Conservation (phyloP, 2,329 filamentous ascomycete species). For the Arthrobotrys pseudoclavata region DNA sequence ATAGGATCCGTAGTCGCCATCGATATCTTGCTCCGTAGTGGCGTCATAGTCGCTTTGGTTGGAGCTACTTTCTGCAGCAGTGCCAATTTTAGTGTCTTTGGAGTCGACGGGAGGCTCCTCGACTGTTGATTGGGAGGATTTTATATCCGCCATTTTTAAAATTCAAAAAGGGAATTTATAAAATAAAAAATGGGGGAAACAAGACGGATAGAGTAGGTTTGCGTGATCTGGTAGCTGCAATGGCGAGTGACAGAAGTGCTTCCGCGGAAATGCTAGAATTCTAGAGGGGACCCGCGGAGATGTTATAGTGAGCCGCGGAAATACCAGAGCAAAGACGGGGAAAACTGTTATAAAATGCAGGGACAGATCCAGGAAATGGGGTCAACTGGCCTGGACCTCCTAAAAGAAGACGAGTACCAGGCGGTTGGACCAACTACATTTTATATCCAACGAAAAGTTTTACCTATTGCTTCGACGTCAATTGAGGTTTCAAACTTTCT, state of each 20-base stretch:
- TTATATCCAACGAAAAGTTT: constrained; percentile 30
- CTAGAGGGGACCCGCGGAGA: constrained; percentile 10
- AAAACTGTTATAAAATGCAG: constrained; percentile 40
- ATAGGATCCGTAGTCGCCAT: constrained; percentile 64
- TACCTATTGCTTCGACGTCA: background rate
- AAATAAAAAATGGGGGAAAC: background rate
- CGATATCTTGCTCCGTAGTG: constrained; percentile 48
- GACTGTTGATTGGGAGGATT: constrained; percentile 16
- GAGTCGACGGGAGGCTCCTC: constrained; percentile 45
- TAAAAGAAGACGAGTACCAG: constrained; percentile 18
- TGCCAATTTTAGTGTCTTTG: constrained; percentile 19
- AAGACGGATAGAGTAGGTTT: constrained; percentile 1
- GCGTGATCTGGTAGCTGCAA: constrained; percentile 6
- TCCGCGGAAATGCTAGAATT: constrained; percentile 17
- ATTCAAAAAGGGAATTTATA: constrained; percentile 12
- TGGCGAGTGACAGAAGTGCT: constrained; percentile 8
- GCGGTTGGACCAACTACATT: constrained; percentile 22
- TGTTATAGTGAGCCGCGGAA: constrained; percentile 32
- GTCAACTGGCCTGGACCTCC: constrained; percentile 37
- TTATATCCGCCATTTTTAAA: constrained; percentile 47
- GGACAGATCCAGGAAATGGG: constrained; percentile 42
- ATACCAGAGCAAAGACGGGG: constrained; percentile 30
- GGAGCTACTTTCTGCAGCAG: constrained; percentile 41
- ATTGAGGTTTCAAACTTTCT: background rate
- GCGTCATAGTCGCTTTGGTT: constrained; percentile 37